Conservation (phyloP, 148 eudicot species). For the Fagopyrum tataricum region DNA sequence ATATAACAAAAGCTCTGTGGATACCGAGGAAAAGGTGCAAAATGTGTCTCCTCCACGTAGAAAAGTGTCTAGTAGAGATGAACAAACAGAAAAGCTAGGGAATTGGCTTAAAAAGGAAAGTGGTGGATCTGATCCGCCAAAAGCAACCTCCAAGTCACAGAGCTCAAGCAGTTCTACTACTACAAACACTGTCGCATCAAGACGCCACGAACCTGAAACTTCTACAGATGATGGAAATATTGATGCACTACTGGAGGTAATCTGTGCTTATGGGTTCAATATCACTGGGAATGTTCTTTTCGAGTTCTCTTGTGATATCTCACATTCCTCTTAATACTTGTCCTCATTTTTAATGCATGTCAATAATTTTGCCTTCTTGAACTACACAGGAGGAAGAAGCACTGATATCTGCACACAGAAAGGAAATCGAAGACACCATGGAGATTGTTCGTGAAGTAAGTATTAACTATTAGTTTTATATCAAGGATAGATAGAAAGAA, state of each 20-base stretch:
- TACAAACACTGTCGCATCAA: constrained; percentile 31
- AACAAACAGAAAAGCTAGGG: constrained; percentile 60
- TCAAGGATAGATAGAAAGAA: background rate
- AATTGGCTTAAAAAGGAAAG: constrained; percentile 57
- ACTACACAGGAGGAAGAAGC: constrained; percentile 87
- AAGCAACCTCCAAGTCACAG: constrained; percentile 46
- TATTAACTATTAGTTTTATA: constrained; percentile 6
- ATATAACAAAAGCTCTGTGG: constrained; percentile 17
- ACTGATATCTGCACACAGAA: constrained; percentile 85
- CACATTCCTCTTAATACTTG: background rate
- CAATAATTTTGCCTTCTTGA: constrained; percentile 1
- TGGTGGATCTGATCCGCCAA: constrained; percentile 45
- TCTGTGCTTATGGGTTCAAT: background rate
- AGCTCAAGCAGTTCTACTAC: constrained; percentile 26
- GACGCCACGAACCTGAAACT: constrained; percentile 50
- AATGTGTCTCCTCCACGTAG: constrained; percentile 94
- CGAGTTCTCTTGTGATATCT: background rate
- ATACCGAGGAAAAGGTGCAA: constrained; percentile 60
- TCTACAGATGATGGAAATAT: constrained; percentile 60
- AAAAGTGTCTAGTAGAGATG: constrained; percentile 69
- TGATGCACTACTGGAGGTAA: constrained; percentile 77
- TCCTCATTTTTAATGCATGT: background rate
- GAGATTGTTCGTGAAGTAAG: constrained; percentile 99
- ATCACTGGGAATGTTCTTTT: constrained; percentile 19
- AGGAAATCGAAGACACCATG: constrained; percentile 99